Base-by-base conservation (phyloP, 441 rosid genomes). In the Euphorbia celastroides region DNA sequence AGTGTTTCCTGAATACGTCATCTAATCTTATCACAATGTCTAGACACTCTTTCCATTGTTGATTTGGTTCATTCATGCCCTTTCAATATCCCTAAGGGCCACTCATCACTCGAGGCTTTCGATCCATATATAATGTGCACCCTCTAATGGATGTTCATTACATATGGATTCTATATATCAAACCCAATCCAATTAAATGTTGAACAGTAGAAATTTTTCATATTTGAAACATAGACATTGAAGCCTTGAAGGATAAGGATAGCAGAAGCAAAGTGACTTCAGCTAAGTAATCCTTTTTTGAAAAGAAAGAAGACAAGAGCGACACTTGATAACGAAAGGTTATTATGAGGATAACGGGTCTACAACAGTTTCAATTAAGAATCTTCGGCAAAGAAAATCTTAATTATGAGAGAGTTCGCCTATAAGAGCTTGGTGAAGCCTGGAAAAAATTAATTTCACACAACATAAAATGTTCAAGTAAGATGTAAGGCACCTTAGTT, bases 401-500 rank as follows among this genome's bases (percentile, higher is more conserved):
- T 44, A 16, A 44, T 11, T 44, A 4, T 0, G 19, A 44, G 12
- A 44, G 50, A 5, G 19, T 12, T 6, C 50, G 16, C n/a, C 3
- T n/a, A n/a, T n/a, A 1, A 44, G 12, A 44, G 50, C n/a, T 5
- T 44, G 19, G 16, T 44, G 14, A 44, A 44, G 2, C 50, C 19
- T 38, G 44, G 44, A 9, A 38, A 10, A 38, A 9, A 38, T 38
- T 9, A 38, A 38, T 38, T 9, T 10, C 1, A 38, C 1, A 10
- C 12, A 9, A 1, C 1, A 9, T 2, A 38, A 38, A 38, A 38
- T 10, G 3, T 38, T 2, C 3, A 38, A 3, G 44, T 38, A 44
- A 48, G 22, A 17, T 74, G 60, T 59, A 28, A 66, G 74, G 64
- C 70, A 89, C 98, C 98, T 85, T 68, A 92, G 79, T 70, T 84